Evolutionary conservation across 2,329 filamentous ascomycete genomes (phyloP).

Genomic region (Dendrostoma leiphaemia): DNA sequence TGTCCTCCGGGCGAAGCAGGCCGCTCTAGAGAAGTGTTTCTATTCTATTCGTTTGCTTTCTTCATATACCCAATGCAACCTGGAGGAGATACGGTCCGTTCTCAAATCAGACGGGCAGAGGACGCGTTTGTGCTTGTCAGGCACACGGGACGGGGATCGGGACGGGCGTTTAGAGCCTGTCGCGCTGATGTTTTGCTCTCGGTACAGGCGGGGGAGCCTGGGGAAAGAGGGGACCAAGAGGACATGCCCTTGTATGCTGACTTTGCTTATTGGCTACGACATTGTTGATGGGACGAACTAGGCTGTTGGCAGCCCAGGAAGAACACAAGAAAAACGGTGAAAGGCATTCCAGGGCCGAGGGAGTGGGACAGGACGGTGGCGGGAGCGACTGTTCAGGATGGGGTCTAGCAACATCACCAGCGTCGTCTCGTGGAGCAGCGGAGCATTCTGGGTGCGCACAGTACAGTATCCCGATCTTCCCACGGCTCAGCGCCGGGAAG

Average conservation of each 20-base stretch:
- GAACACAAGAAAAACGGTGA: background rate
- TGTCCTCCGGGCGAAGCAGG: background rate
- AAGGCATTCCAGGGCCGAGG: background rate
- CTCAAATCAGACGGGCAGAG: background rate
- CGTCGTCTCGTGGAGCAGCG: too few relatives aligned
- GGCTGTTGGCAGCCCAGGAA: background rate
- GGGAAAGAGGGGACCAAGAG: background rate
- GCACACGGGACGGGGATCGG: too few relatives aligned
- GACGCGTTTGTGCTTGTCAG: too few relatives aligned
- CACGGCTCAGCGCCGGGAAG: background rate
- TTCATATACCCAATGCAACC: slow-evolving; percentile 18
- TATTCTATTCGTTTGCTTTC: slow-evolving; percentile 1
- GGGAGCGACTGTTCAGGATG: background rate
- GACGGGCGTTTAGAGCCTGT: background rate
- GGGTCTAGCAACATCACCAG: too few relatives aligned
- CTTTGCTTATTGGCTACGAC: background rate
- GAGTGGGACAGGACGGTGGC: background rate
- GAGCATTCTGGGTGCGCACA: background rate
- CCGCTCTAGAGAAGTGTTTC: background rate
- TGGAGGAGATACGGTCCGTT: background rate
- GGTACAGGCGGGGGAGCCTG: background rate
- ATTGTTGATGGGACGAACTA: background rate
- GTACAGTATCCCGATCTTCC: too few relatives aligned
- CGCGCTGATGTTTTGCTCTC: background rate
- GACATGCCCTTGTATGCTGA: background rate